Evolutionary conservation across 169 alveolate genomes (phyloP), one percentile per base, ranked within the genome.

Genomic region (Plasmodium malariae): DNA sequence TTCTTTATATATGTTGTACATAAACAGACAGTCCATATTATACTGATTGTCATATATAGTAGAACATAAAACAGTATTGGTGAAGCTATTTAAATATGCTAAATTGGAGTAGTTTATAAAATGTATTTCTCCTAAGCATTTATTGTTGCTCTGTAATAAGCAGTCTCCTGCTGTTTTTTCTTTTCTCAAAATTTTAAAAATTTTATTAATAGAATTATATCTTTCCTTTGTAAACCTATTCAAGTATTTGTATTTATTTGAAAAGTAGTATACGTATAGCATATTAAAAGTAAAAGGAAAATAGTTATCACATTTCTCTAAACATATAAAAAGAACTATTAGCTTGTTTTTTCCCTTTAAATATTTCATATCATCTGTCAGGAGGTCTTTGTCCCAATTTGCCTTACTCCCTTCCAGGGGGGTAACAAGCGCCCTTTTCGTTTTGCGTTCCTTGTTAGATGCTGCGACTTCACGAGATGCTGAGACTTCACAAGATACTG

Each of bases 231-330:
- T 48, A 54, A 65, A 70, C 0, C 55, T 26, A 30, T 80, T 45
- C 51, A 80, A 65, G 37, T 45, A 65, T 2, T 21, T 63, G 28
- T 80, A 80, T 24, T 48, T 65, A 6, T 9, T 34, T 43, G 78
- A 65, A 28, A 48, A 80, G 54, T 28, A 30, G 34, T 48, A 80
- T 3, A 57, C 49, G 34, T 80, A 80, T 34, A 80, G 17, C 14
- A 37, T 65, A 55, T 80, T 80, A 37, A 80, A 80, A 65, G 19
- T 36, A n/a, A 63, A 80, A 0, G 90, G 90, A 43, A 80, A 80
- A 32, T 80, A 80, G 24, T 55, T 37, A 57, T 80, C 90, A 28
- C 90, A 80, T 24, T 80, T 80, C 14, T 80, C 90, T 24, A 80
- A 40, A 6, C 90, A 80, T 80, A 80, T 63, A 45, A 80, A 80